A percentile compares a stretch with the other conserved stretches of the same genome.
Evolutionary conservation across 2,329 filamentous ascomycete species (phyloP).

Genomic region (Tolypocladium ophioglossoides): DNA sequence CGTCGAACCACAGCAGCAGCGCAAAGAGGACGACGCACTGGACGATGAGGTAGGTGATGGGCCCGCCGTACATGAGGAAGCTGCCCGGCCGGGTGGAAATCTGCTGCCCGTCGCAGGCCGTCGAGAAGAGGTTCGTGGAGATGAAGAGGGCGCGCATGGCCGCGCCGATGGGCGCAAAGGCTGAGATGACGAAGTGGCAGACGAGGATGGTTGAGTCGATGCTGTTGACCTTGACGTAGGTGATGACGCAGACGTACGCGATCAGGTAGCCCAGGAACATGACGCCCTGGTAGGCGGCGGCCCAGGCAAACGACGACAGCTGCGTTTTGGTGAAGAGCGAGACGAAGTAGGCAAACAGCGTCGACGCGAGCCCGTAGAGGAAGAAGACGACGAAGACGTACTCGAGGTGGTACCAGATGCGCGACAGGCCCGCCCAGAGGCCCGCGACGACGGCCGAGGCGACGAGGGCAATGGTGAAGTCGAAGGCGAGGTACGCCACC

Average conservation of each 20-base stretch:
- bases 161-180: conserved; percentile 67
- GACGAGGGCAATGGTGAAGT: conserved; percentile 61
- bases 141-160: conserved; percentile 66
- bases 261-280: conserved; percentile 64
- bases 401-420: conserved; percentile 65
- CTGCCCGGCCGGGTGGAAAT: conserved; percentile 58
- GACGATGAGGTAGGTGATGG: conserved; percentile 70
- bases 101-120: conserved; percentile 57
- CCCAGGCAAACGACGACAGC: conserved; percentile 74
- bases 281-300: conserved; percentile 64
- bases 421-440: conserved; percentile 55
- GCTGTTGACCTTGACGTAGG: conserved; percentile 58
- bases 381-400: conserved; percentile 76
- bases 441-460: conserved; percentile 56
- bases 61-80: conserved; percentile 68
- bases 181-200: conserved; percentile 64
- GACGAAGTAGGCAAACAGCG: conserved; percentile 66
- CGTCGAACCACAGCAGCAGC: conserved; percentile 70
- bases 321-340: conserved; percentile 73
- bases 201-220: conserved; percentile 58
- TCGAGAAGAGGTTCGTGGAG: conserved; percentile 72
- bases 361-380: conserved; percentile 71
- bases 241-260: conserved; percentile 60
- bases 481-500: conserved; percentile 73
- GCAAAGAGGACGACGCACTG: conserved; percentile 63